Conservation (phyloP, 352 stramenopile species). For the Salisapilia sapeloensis region DNA sequence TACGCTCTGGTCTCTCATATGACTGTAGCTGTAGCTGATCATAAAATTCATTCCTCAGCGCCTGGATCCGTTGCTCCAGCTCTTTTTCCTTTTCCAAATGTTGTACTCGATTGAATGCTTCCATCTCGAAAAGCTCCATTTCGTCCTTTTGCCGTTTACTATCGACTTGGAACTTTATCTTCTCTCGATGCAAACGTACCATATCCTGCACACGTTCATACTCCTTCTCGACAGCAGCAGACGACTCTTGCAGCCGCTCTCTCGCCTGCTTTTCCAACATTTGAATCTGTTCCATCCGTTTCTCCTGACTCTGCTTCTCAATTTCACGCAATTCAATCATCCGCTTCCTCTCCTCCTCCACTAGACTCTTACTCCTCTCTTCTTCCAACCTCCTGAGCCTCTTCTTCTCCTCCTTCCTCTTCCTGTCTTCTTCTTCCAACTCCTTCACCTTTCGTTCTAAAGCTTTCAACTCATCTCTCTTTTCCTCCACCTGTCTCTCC, state of each 20-base stretch:
- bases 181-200: slow-evolving; percentile 34
- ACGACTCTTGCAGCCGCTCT: slow-evolving; percentile 43
- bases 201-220: slow-evolving; percentile 31
- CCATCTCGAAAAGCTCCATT: slow-evolving; percentile 47
- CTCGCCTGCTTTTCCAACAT: slow-evolving; percentile 38
- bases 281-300: slow-evolving; percentile 36
- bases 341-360: too few relatives aligned
- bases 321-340: not conserved
- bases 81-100: slow-evolving; percentile 40
- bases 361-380: slow-evolving; percentile 39
- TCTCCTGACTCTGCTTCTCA: not conserved
- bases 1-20: too few relatives aligned
- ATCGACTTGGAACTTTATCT: slow-evolving; percentile 42
- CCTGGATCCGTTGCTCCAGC: slow-evolving; percentile 44
- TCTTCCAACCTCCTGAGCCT: slow-evolving; percentile 54
- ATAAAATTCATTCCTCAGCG: slow-evolving; percentile 57
- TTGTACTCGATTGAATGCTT: slow-evolving; percentile 40
- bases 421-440: slow-evolving; percentile 38
- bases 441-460: slow-evolving; percentile 54
- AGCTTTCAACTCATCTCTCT: slow-evolving; percentile 28
- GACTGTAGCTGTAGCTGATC: too few relatives aligned
- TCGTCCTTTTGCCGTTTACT: slow-evolving; percentile 66
- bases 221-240: slow-evolving; percentile 41
- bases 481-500: slow-evolving; percentile 28
- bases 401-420: slow-evolving; percentile 38